These are phyloP conservation scores for Cordyceps farinosa DNA, from an alignment of 2,329 filamentous ascomycete species.

Conservation along the genomic window DNA sequence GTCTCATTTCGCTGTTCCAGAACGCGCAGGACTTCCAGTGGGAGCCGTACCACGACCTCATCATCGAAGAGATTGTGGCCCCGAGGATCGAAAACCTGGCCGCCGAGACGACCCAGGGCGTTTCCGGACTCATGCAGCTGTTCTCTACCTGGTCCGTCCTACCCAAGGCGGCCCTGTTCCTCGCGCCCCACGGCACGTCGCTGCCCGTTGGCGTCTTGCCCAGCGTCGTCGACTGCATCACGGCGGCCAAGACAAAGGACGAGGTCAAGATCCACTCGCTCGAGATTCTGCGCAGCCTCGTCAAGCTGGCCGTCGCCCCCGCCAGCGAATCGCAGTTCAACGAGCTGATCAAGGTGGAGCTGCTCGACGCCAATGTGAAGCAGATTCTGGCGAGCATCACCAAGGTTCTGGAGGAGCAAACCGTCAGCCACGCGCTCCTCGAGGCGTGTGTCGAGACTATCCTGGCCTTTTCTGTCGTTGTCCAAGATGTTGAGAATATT, in stretches of 20 bases:
- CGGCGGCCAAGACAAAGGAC: slow-evolving; percentile 71
- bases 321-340: slow-evolving; percentile 54
- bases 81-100: slow-evolving; percentile 76
- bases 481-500: slow-evolving; percentile 65
- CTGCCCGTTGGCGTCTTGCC: slow-evolving; percentile 61
- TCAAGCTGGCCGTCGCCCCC: slow-evolving; percentile 56
- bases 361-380: slow-evolving; percentile 56
- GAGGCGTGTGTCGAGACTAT: slow-evolving; percentile 76
- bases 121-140: slow-evolving; percentile 78
- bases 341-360: slow-evolving; percentile 51
- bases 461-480: slow-evolving; percentile 68
- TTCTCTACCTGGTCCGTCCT: slow-evolving; percentile 77
- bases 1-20: slow-evolving; percentile 72
- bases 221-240: slow-evolving; percentile 69
- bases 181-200: slow-evolving; percentile 43
- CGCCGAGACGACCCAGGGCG: slow-evolving; percentile 80
- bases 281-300: slow-evolving; percentile 67
- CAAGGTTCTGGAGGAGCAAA: slow-evolving; percentile 57
- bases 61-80: slow-evolving; percentile 72
- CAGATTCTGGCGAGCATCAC: slow-evolving; percentile 65
- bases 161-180: slow-evolving; percentile 62
- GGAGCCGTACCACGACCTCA: slow-evolving; percentile 63
- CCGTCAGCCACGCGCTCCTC: slow-evolving; percentile 68
- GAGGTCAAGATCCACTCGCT: slow-evolving; percentile 83
- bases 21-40: slow-evolving; percentile 69